Evolutionary conservation across 345 rosid genomes (phyloP).

Genomic region (Ricinus communis): DNA sequence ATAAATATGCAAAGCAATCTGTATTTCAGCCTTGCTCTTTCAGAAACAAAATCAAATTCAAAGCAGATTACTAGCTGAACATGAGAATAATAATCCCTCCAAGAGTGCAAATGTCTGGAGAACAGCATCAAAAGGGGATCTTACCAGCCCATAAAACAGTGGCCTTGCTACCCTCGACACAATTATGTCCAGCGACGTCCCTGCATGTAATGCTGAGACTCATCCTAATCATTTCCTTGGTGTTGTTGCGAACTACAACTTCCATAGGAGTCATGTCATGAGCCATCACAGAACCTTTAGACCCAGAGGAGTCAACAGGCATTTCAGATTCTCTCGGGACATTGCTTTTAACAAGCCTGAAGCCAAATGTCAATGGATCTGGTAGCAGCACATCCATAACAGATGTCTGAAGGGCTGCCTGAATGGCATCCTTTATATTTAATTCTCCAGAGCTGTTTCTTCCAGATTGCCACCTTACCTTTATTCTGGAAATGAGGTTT

Average conservation of each 20-base stretch:
- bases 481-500: slow-evolving; percentile 83
- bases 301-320: slow-evolving; percentile 24
- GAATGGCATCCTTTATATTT: slow-evolving; percentile 86
- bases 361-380: slow-evolving; percentile 94
- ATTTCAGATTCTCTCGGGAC: slow-evolving; percentile 27
- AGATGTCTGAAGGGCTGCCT: slow-evolving; percentile 82
- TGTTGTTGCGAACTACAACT: slow-evolving; percentile 80
- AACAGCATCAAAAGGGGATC: not conserved
- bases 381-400: slow-evolving; percentile 95
- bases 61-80: not conserved
- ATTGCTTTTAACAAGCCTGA: slow-evolving; percentile 61
- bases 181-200: slow-evolving; percentile 95
- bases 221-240: slow-evolving; percentile 78
- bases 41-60: not conserved
- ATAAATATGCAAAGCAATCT: not conserved
- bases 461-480: slow-evolving; percentile 95
- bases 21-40: not conserved
- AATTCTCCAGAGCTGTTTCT: slow-evolving; percentile 92
- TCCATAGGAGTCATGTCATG: slow-evolving; percentile 93
- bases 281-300: slow-evolving; percentile 58
- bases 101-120: not conserved
- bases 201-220: slow-evolving; percentile 81
- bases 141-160: slow-evolving; percentile 97
- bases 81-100: not conserved
- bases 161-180: slow-evolving; percentile 76